Percentiles rank a stretch among this genome's conserved stretches.
Evolutionary conservation across 257 asterid genomes (phyloP).

Genomic region (Leonotis leonurus): DNA sequence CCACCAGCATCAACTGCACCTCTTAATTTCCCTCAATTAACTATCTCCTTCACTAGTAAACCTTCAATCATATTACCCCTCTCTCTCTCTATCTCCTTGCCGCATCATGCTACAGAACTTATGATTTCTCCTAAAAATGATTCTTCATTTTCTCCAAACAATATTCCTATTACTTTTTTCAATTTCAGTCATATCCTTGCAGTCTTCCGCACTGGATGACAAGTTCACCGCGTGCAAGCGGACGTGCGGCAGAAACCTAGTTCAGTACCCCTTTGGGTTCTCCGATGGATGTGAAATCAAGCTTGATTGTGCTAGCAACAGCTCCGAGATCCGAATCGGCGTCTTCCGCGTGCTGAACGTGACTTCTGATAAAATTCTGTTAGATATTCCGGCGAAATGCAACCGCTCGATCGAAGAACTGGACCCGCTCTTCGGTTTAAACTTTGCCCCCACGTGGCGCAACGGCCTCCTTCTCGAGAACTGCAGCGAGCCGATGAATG

Average conservation of each 20-base stretch:
- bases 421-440: constrained; percentile 16
- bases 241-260: constrained; percentile 19
- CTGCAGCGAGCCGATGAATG: constrained; percentile 30
- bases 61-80: constrained; percentile 9
- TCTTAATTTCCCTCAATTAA: constrained; percentile 32
- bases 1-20: constrained; percentile 42
- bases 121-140: constrained; percentile 18
- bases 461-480: constrained; percentile 50
- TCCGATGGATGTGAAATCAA: constrained; percentile 39
- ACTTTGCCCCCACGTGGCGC: constrained; percentile 49
- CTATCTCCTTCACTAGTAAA: constrained; percentile 28
- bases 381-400: constrained; percentile 44
- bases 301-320: constrained; percentile 28
- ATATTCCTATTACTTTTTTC: constrained; percentile 12
- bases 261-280: constrained; percentile 72
- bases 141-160: constrained; percentile 9
- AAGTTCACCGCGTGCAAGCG: constrained; percentile 22
- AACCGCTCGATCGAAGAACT: constrained; percentile 43
- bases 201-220: constrained; percentile 8
- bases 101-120: constrained; percentile 9
- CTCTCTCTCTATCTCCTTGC: background rate
- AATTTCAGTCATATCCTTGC: constrained; percentile 15
- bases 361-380: constrained; percentile 39
- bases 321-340: constrained; percentile 29
- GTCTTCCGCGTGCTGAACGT: constrained; percentile 34